Percentiles rank a stretch among this genome's conserved stretches.
Evolutionary conservation across 805 yeast species (phyloP).

Genomic region (Metschnikowia lachancei): DNA sequence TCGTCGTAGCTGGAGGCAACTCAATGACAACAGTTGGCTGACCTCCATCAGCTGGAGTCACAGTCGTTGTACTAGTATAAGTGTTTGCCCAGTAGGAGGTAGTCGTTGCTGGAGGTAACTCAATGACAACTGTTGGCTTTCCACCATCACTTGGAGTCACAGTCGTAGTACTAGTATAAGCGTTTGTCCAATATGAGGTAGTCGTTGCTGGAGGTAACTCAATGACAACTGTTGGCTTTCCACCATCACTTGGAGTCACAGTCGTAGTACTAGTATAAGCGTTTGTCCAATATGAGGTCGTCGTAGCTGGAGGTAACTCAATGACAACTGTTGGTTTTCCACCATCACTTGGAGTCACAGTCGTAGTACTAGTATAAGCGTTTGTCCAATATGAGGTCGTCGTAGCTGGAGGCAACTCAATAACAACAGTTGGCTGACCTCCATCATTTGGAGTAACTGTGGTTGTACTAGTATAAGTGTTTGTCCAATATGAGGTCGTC

Average conservation of each 20-base stretch:
- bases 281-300: neutral
- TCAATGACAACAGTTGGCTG: no score
- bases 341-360: neutral
- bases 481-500: neutral
- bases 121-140: no score
- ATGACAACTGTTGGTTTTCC: neutral
- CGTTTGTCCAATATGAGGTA: neutral
- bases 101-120: no score
- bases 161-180: no score
- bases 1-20: no score
- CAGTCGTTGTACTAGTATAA: no score
- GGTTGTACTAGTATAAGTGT: neutral
- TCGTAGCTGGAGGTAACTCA: neutral
- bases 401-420: neutral
- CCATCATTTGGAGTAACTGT: slow-evolving; percentile 1
- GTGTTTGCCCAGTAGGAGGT: no score
- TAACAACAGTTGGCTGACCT: neutral
- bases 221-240: neutral
- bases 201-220: neutral
- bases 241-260: neutral
- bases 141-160: no score
- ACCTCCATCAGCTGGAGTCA: no score
- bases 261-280: neutral
- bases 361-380: neutral
- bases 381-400: slow-evolving; percentile 1